Percentiles rank a stretch among this genome's conserved stretches.
Conservation (phyloP, 2,329 filamentous ascomycete species). For the Pestalotiopsis sp. region DNA sequence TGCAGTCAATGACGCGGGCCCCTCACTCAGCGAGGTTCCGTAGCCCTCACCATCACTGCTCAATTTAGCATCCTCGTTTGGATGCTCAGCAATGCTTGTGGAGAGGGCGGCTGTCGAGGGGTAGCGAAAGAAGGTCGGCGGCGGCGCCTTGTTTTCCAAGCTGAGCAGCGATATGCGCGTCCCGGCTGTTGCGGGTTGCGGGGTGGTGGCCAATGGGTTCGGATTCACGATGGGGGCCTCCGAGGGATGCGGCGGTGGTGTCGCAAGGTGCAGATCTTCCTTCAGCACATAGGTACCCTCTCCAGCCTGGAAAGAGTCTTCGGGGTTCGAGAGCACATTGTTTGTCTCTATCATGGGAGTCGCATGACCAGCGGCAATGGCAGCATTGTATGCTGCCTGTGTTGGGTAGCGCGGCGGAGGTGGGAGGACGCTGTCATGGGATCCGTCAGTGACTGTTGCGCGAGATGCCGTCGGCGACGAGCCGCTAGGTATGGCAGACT, state of each 20-base stretch:
- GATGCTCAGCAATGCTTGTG: constrained; percentile 62
- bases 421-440: constrained; percentile 70
- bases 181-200: constrained; percentile 81
- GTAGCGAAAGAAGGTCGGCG: constrained; percentile 58
- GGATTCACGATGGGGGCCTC: constrained; percentile 85
- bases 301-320: constrained; percentile 89
- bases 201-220: constrained; percentile 86
- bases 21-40: constrained; percentile 56
- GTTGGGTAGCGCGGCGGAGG: constrained; percentile 84
- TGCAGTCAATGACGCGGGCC: constrained; percentile 41
- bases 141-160: constrained; percentile 62
- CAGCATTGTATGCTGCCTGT: constrained; percentile 72
- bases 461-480: not conserved
- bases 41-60: constrained; percentile 58
- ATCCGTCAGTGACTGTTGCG: not conserved
- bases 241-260: constrained; percentile 92
- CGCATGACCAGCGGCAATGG: constrained; percentile 67
- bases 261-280: constrained; percentile 90
- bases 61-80: constrained; percentile 63
- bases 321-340: constrained; percentile 82
- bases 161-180: constrained; percentile 81
- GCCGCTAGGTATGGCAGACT: not conserved
- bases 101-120: constrained; percentile 53
- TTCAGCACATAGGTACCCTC: constrained; percentile 92
- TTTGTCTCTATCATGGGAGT: constrained; percentile 89